Evolutionary conservation across 345 rosid species (phyloP).

Genomic region (Clausena lansium): DNA sequence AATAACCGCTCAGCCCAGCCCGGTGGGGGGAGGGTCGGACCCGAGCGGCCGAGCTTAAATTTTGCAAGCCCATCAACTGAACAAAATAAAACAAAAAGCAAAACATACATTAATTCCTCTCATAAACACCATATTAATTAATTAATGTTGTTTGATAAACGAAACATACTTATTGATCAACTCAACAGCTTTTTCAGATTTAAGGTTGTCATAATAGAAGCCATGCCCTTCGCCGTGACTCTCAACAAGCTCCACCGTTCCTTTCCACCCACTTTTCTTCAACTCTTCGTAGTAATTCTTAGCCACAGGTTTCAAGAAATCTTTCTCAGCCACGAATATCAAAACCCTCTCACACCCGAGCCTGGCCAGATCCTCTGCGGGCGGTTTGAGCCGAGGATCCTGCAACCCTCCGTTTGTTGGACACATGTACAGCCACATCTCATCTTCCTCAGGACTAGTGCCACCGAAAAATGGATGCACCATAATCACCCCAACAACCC

Average conservation of each 20-base stretch:
- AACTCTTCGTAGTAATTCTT: conserved; percentile 24
- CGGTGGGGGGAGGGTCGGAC: too few species aligned
- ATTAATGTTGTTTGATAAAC: conserved; percentile 9
- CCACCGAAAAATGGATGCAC: conserved; percentile 55
- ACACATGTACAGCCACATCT: conserved; percentile 45
- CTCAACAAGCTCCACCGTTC: conserved; percentile 27
- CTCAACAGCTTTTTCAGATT: conserved; percentile 18
- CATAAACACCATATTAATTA: too few species aligned
- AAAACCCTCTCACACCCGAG: conserved; percentile 35
- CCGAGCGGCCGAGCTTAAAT: too few species aligned
- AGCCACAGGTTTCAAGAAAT: conserved; percentile 22
- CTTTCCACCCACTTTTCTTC: conserved; percentile 33
- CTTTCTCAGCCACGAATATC: conserved; percentile 39
- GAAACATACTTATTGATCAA: conserved; percentile 18
- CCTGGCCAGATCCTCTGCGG: conserved; percentile 24
- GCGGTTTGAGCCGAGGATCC: conserved; percentile 44
- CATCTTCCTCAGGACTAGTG: conserved; percentile 26
- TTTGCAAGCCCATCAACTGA: too few species aligned
- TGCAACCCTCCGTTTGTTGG: conserved; percentile 29
- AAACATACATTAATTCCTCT: too few species aligned
- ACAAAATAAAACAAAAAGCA: too few species aligned
- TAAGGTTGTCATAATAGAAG: conserved; percentile 27
- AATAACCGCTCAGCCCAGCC: too few species aligned
- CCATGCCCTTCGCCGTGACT: conserved; percentile 26
- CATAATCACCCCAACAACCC: conserved; percentile 36